A percentile compares a stretch with the other conserved stretches of the same genome.
These are phyloP conservation scores for Phytopythium kandeliae DNA, from an alignment of 352 stramenopile species.

Conservation along the genomic window DNA sequence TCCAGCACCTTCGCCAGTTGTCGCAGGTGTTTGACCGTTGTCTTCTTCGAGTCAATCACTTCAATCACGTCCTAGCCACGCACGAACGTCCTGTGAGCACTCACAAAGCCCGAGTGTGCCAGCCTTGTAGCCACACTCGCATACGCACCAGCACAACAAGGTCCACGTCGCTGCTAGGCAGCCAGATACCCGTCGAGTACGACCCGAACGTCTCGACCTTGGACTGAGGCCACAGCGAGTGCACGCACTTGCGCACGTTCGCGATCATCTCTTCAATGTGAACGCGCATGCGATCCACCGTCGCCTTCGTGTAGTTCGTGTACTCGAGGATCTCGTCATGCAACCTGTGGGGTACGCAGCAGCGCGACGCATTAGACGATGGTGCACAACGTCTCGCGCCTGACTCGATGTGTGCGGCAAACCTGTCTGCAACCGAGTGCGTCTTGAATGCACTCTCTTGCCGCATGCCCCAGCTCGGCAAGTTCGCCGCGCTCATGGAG, in stretches of 20 bases:
- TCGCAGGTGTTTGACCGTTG: constrained; percentile 49
- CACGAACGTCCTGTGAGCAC: no score
- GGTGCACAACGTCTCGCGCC: accelerated
- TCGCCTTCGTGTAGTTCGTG: constrained; percentile 56
- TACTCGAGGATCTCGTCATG: constrained; percentile 83
- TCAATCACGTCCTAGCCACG: constrained; percentile 39
- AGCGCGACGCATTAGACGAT: constrained; percentile 1
- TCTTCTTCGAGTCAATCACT: constrained; percentile 51
- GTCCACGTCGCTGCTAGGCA: constrained; percentile 83
- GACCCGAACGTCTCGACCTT: constrained; percentile 80
- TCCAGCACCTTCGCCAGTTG: constrained; percentile 51
- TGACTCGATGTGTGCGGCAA: neutral
- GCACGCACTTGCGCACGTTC: constrained; percentile 61
- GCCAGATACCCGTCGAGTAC: constrained; percentile 85
- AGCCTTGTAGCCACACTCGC: neutral
- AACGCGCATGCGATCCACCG: constrained; percentile 68
- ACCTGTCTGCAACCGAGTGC: constrained; percentile 28
- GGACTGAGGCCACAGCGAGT: constrained; percentile 66
- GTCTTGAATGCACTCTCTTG: constrained; percentile 9
- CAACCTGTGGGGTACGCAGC: constrained; percentile 17
- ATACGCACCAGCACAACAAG: constrained; percentile 63
- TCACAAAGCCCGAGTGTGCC: no score
- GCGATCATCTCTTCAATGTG: constrained; percentile 83
- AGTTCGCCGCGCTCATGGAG: constrained; percentile 9
- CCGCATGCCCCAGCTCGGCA: constrained; percentile 29